Base-by-base conservation (phyloP, 208 protist species). In the Zelonia costaricensis region DNA sequence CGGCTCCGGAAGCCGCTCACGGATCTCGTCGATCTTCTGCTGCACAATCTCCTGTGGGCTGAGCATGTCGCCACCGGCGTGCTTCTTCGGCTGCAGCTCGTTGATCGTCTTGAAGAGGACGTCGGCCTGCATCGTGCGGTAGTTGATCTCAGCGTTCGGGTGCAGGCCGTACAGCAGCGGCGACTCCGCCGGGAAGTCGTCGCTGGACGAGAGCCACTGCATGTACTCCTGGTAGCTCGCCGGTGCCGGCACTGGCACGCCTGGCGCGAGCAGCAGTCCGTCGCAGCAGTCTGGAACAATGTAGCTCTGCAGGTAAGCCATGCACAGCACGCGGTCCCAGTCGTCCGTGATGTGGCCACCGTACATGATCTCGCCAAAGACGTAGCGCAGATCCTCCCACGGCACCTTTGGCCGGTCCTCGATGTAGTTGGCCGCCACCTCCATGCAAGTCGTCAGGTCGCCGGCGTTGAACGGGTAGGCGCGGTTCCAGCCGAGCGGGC, bases 301-400 rank as follows among this genome's bases (percentile, higher is more conserved):
- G 74, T 78, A 97, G 40, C 78, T 91, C 72, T 90, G 71, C 51
- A 99, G 77, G 80, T 99, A 99, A 13, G 97, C 97, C 73, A 88
- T 93, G 74, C 97, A 99, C 18, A 99, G 80, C 33, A 97, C 82
- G 61, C 98, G 91, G 84, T 99, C 98, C 87, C 91, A 98, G 72
- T 99, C 96, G 77, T 99, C 98, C 25, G 97, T 98, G 68, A 99
- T 99, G 90, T 99, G 98, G 16, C 98, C 98, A 31, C 98, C 98
- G 82, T 99, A 99, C 95, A 99, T 98, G 74, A 99, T 99, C 74
- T 99, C 98, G 64, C 98, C 97, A 88, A 99, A 99, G 28, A 99
- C 97, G 85, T 99, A 99, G 31, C 95, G 82, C 59, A 99, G 67
- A 83, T 99, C 97, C 51, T 98, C 97, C 98, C 98, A 99, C 62